Evolutionary conservation across 176 grass and related monocot species (phyloP), one percentile per base, ranked within the genome.

Genomic region (Triticum monococcum): DNA sequence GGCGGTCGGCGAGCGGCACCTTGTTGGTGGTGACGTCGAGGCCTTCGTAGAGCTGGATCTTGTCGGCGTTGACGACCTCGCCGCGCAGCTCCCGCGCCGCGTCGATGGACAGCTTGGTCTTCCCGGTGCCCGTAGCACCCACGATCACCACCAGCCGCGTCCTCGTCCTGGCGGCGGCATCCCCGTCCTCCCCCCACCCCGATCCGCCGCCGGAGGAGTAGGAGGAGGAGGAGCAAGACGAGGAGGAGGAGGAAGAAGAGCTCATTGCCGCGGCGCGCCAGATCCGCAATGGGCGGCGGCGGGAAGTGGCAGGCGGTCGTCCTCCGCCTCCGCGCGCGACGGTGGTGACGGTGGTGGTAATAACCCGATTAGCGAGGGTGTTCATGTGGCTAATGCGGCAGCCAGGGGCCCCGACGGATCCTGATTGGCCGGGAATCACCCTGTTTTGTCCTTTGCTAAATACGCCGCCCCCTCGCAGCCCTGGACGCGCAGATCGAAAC

Each of bases 21-120:
- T 96, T 96, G 91, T 96, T 96, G 75, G 94, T 96, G 78, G 91
- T 92, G 87, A 91, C 5, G 83, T 96, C 91, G 82, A 96, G 94
- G 72, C 89, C 94, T 14, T 8, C 18, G 76, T 96, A 94, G 31
- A 96, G 85, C 87, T 96, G 94, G 77, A 96, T 93, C 85, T 96
- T 96, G 28, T 96, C 94, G 1, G 94, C 83, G 91, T 96, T 96
- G 17, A 96, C 75, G 30, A 94, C 94, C 91, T 96, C 94, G 23
- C 91, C 89, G 7, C 43, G 75, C 16, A 92, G 37, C 46, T 25
- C 74, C 2, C 16, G n/a, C 28, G 89, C 89, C 0, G 88, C 87
- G 87, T 96, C 94, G 75, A 96, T 80, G 71, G 94, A 93, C 33
- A 96, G 91, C 89, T 92, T 91, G 4, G 94, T 91, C 94, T 96